Base-by-base conservation (phyloP, 257 asterid genomes). In the Avicennia marina region DNA sequence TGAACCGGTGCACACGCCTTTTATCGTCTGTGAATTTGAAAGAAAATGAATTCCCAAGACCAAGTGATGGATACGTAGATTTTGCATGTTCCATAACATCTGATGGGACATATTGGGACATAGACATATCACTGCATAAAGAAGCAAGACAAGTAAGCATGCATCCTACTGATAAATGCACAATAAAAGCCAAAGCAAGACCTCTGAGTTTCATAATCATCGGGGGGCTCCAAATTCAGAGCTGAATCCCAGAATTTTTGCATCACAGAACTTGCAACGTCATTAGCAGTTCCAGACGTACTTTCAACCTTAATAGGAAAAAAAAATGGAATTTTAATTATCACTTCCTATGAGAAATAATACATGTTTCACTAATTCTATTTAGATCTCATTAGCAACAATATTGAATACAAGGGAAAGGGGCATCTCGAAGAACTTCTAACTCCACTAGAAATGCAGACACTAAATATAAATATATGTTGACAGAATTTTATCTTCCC, bases 171-270 rank as follows among this genome's bases (percentile, higher is more conserved):
- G 54, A 22, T 39, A 44, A 71, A 38, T 21, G 49, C 29, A 56
- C 20, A 36, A 41, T 46, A 36, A 52, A 66, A 53, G 18, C 34
- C 31, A 49, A 43, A 70, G 45, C 52, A 29, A 53, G 53, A 85
- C 98, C 98, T 90, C 25, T 69, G 86, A 1, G 90, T 69, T 44
- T 90, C 98, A 71, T 36, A 87, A 71, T 90, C 96, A 61, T 90
- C 98, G 27, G 88, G 66, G 33, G 94, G 77, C 56, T 90, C 98
- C 73, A 83, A 63, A 79, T 83, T 81, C 25, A 87, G 80, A 29
- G 98, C 96, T 13, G 96, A 87, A 78, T 87, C 98, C 96, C 96
- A 90, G 79, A 90, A 90, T 75, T 87, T 90, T 78, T 90, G 98
- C 95, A 90, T 85, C 63, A 83, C 84, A 22, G 95, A 75, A 63